A percentile compares a stretch with the other conserved stretches of the same genome.
These are phyloP conservation scores for Carnegiea gigantea DNA, from an alignment of 179 eudicot genomes.

Conservation along the genomic window DNA sequence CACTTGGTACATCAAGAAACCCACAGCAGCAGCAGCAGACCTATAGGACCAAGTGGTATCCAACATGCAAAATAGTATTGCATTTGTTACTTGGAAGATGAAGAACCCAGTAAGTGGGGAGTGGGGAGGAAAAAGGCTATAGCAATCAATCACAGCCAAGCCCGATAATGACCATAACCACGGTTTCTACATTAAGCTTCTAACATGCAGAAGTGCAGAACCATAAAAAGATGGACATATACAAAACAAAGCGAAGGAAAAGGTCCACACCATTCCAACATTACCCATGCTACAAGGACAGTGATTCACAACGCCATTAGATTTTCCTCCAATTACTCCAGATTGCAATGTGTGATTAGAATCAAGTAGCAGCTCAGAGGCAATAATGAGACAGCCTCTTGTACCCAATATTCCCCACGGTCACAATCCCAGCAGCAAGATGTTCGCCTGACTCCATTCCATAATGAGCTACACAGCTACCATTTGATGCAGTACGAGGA, in stretches of 20 bases:
- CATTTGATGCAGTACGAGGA: constrained; percentile 53
- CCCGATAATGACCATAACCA: no score
- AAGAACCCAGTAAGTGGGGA: no score
- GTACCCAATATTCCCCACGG: constrained; percentile 29
- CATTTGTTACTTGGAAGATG: no score
- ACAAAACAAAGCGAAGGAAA: neutral
- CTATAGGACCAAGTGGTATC: no score
- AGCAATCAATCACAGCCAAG: no score
- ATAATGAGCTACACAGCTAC: constrained; percentile 76
- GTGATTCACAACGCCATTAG: constrained; percentile 51
- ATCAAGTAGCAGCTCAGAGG: constrained; percentile 73
- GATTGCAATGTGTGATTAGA: constrained; percentile 40
- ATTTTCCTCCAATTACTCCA: constrained; percentile 48
- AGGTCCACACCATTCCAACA: constrained; percentile 70
- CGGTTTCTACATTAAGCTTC: no score
- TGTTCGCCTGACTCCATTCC: constrained; percentile 89
- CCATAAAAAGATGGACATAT: neutral
- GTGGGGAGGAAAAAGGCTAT: no score
- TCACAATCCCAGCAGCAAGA: constrained; percentile 53
- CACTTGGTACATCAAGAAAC: no score
- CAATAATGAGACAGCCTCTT: constrained; percentile 78
- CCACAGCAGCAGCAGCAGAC: no score
- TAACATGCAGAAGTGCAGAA: neutral
- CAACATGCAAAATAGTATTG: no score
- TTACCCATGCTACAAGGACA: constrained; percentile 42